Percentiles rank a stretch among this genome's conserved stretches.
These are phyloP conservation scores for Penicillium brasilianum DNA, from an alignment of 2,329 filamentous ascomycete genomes.

Conservation along the genomic window DNA sequence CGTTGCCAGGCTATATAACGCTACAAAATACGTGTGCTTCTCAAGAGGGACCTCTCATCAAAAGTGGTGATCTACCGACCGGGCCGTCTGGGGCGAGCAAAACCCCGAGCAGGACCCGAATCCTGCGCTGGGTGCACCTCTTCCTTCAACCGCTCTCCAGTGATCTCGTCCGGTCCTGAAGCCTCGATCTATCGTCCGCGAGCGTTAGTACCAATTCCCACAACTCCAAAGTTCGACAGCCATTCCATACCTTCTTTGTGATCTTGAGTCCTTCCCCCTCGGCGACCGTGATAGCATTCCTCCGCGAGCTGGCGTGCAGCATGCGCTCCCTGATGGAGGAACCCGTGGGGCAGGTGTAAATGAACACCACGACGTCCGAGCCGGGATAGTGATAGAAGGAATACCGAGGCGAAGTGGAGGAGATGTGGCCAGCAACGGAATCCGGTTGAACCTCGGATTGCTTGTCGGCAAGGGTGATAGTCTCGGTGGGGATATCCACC, in stretches of 20 bases:
- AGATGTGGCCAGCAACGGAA: constrained; percentile 55
- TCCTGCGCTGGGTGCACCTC: constrained; percentile 59
- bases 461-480: constrained; percentile 57
- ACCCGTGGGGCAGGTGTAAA: constrained; percentile 66
- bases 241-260: constrained; percentile 57
- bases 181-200: constrained; percentile 57
- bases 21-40: constrained; percentile 4
- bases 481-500: constrained; percentile 56
- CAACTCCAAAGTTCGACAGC: not conserved
- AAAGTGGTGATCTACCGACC: constrained; percentile 49
- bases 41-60: constrained; percentile 8
- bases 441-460: constrained; percentile 50
- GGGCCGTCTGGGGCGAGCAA: constrained; percentile 68
- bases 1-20: constrained; percentile 12
- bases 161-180: constrained; percentile 63
- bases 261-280: constrained; percentile 63
- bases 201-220: constrained; percentile 25
- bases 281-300: constrained; percentile 58
- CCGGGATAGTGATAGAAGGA: constrained; percentile 63
- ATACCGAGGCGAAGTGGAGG: constrained; percentile 62
- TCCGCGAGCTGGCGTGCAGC: constrained; percentile 66
- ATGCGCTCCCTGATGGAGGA: constrained; percentile 70
- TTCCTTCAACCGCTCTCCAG: constrained; percentile 56
- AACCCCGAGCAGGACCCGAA: constrained; percentile 56
- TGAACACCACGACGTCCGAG: constrained; percentile 59